These are phyloP conservation scores for Metschnikowia koreensis DNA, from an alignment of 805 yeast species.

Conservation along the genomic window DNA sequence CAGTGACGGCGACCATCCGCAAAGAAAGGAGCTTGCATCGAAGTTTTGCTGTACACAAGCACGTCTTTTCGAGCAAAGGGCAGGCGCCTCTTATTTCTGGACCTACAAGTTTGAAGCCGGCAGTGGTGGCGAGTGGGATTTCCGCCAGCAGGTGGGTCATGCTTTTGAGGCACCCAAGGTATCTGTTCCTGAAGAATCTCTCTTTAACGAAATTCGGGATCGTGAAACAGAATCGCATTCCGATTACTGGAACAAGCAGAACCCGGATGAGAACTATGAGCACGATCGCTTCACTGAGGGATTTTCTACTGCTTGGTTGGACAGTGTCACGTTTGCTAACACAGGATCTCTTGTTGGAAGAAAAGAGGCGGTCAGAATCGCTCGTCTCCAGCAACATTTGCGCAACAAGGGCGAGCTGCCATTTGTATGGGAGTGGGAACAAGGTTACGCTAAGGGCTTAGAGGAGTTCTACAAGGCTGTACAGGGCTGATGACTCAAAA, in stretches of 20 bases:
- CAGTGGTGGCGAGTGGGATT: conserved; percentile 97
- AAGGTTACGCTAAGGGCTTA: conserved; percentile 71
- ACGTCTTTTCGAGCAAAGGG: conserved; percentile 47
- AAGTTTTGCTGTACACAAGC: conserved; percentile 61
- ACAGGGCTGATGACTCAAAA: not conserved
- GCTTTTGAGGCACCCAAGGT: conserved; percentile 24
- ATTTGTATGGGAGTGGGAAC: conserved; percentile 85
- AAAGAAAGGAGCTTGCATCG: conserved; percentile 54
- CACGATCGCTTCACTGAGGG: conserved; percentile 83
- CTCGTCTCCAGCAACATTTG: conserved; percentile 64
- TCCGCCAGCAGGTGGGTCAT: conserved; percentile 66
- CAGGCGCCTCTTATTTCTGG: conserved; percentile 78
- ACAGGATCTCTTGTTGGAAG: conserved; percentile 77
- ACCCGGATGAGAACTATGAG: conserved; percentile 62
- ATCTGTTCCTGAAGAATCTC: conserved; percentile 38
- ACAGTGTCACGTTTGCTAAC: conserved; percentile 63
- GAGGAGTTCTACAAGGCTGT: conserved; percentile 31
- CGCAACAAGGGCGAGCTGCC: conserved; percentile 52
- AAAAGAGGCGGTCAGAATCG: conserved; percentile 47
- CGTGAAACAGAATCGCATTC: conserved; percentile 47
- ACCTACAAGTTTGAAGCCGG: conserved; percentile 84
- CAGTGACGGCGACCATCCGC: conserved; percentile 23
- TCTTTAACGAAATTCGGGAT: conserved; percentile 40
- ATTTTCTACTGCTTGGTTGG: conserved; percentile 71
- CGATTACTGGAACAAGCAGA: conserved; percentile 65